Evolutionary conservation across 2,329 filamentous ascomycete species (phyloP).

Genomic region (Ophiocordyceps camponoti-floridani): DNA sequence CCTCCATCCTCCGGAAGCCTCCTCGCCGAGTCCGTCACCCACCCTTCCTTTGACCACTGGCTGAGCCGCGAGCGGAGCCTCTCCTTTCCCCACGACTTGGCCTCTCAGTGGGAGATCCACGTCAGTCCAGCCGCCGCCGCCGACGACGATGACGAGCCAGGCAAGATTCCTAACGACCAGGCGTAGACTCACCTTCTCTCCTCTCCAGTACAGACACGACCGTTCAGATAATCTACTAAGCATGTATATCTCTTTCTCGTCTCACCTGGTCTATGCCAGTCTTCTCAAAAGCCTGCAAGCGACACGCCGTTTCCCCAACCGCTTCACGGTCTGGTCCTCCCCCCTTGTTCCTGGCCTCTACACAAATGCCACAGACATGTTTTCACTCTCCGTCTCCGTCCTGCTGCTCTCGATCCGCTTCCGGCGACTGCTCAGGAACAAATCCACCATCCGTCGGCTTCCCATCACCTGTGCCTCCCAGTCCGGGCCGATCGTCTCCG

Average conservation of each 20-base stretch:
- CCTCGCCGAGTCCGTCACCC: conserved; percentile 28
- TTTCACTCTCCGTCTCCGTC: conserved; percentile 8
- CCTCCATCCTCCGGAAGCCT: conserved; percentile 21
- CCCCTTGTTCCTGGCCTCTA: conserved; percentile 3
- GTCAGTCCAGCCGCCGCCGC: conserved; percentile 12
- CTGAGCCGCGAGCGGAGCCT: conserved; percentile 14
- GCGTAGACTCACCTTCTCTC: not conserved
- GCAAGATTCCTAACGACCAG: no score
- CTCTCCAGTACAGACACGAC: no score
- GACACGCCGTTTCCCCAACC: not conserved
- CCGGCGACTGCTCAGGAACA: conserved; percentile 31
- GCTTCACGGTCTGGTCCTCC: not conserved
- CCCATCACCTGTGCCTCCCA: conserved; percentile 19
- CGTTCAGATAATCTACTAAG: not conserved
- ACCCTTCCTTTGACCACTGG: conserved; percentile 22
- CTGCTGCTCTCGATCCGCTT: conserved; percentile 19
- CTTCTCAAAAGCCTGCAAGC: not conserved
- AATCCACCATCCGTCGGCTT: conserved; percentile 34
- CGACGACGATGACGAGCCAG: not conserved
- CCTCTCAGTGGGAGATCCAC: conserved; percentile 23
- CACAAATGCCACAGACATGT: conserved; percentile 14
- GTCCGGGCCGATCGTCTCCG: conserved; percentile 1
- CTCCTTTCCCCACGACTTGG: conserved; percentile 15
- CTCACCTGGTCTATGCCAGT: not conserved
- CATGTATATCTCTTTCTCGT: not conserved